phyloP scores from a whole-genome alignment of 805 yeast species.

The Kuraishia borneana region DNA sequence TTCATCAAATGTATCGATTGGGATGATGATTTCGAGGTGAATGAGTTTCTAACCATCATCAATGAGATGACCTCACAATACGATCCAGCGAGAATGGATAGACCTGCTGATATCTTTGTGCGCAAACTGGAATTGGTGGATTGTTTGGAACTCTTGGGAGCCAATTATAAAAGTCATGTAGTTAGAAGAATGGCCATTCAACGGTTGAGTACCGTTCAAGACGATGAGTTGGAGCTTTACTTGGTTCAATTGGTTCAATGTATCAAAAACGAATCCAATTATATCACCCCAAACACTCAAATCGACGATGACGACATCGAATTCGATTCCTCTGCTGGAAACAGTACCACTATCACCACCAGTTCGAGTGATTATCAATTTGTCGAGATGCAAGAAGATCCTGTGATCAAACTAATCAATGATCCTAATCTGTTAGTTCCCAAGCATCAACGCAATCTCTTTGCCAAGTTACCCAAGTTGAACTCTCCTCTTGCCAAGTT shows the following conservation, averaged over 20 bases:
- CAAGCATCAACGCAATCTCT: conserved; percentile 4
- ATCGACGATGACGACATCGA: conserved; percentile 7
- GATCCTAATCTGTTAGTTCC: conserved; percentile 10
- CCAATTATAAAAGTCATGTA: conserved; percentile 57
- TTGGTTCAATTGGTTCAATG: conserved; percentile 88
- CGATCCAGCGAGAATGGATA: neutral
- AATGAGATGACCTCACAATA: conserved; percentile 14
- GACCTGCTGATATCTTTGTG: conserved; percentile 16
- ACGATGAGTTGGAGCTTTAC: conserved; percentile 71
- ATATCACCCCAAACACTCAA: conserved; percentile 12
- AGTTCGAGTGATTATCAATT: conserved; percentile 15
- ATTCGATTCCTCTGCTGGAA: neutral
- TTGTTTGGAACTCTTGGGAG: conserved; percentile 68
- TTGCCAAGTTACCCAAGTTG: conserved; percentile 11
- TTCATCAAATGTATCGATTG: conserved; percentile 82
- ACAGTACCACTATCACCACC: neutral
- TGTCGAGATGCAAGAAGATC: conserved; percentile 15
- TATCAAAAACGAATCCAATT: conserved; percentile 56
- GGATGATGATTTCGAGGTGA: conserved; percentile 73
- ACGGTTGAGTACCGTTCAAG: conserved; percentile 65
- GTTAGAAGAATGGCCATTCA: conserved; percentile 86
- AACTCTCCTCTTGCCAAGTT: conserved; percentile 63
- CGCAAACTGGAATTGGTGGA: conserved; percentile 22
- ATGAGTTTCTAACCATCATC: conserved; percentile 49
- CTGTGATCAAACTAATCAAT: conserved; percentile 13